These are phyloP conservation scores for Geotrichum macrosporum DNA, from an alignment of 1,139 yeast genomes.

Conservation along the genomic window DNA sequence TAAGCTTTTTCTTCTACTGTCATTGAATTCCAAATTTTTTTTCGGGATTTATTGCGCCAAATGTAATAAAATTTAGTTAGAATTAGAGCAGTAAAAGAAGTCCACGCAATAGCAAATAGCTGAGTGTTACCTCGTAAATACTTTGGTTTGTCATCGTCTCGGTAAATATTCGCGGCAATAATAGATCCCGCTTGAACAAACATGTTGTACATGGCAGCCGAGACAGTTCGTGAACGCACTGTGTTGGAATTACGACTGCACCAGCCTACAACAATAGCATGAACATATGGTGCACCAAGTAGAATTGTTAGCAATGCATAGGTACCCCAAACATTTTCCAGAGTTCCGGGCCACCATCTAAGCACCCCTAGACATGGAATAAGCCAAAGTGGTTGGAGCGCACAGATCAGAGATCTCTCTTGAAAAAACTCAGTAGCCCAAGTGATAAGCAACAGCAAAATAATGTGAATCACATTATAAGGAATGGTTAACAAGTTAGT, in stretches of 20 bases:
- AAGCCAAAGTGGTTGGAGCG: slow-evolving; percentile 37
- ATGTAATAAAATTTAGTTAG: slow-evolving; percentile 41
- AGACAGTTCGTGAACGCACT: slow-evolving; percentile 55
- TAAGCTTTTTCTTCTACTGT: slow-evolving; percentile 44
- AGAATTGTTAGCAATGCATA: slow-evolving; percentile 46
- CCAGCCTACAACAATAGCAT: slow-evolving; percentile 58
- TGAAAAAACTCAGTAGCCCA: slow-evolving; percentile 47
- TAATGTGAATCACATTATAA: slow-evolving; percentile 41
- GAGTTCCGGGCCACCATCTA: slow-evolving; percentile 49
- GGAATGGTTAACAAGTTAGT: slow-evolving; percentile 56
- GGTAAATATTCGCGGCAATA: slow-evolving; percentile 52
- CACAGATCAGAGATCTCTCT: slow-evolving; percentile 36
- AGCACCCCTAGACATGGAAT: slow-evolving; percentile 44
- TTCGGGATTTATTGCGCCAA: slow-evolving; percentile 46
- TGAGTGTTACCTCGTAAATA: slow-evolving; percentile 54
- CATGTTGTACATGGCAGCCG: slow-evolving; percentile 61
- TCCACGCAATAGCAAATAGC: slow-evolving; percentile 41
- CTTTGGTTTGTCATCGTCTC: slow-evolving; percentile 53
- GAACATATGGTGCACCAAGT: slow-evolving; percentile 45
- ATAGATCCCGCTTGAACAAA: slow-evolving; percentile 55
- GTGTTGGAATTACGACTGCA: slow-evolving; percentile 58
- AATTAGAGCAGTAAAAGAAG: slow-evolving; percentile 28
- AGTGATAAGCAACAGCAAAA: slow-evolving; percentile 37
- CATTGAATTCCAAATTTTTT: slow-evolving; percentile 47
- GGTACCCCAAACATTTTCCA: slow-evolving; percentile 48